These are phyloP conservation scores for Lentinula detonsa DNA, from an alignment of 768 basidiomycete genomes.

Conservation along the genomic window DNA sequence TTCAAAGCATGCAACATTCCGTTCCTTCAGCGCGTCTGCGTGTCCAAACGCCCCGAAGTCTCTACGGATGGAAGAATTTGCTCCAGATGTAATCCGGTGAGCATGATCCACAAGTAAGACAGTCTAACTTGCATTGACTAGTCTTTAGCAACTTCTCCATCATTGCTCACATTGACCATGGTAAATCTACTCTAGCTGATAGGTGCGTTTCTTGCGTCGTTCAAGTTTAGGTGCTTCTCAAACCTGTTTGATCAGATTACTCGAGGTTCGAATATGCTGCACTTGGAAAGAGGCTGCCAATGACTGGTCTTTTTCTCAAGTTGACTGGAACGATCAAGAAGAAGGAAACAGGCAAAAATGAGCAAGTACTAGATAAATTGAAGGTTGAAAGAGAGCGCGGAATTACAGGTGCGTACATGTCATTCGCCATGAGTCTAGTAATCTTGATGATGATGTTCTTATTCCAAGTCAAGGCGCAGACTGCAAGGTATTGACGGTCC, in stretches of 20 bases:
- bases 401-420: slow-evolving; percentile 67
- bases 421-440: too few relatives aligned
- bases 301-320: slow-evolving; percentile 32
- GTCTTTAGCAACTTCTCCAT: slow-evolving; percentile 77
- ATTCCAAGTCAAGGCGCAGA: slow-evolving; percentile 85
- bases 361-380: slow-evolving; percentile 87
- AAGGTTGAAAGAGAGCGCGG: slow-evolving; percentile 97
- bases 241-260: slow-evolving; percentile 37
- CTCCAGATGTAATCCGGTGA: slow-evolving; percentile 66
- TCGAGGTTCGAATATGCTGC: slow-evolving; percentile 49
- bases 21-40: slow-evolving; percentile 24
- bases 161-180: slow-evolving; percentile 96
- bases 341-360: slow-evolving; percentile 59
- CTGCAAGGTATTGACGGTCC: slow-evolving; percentile 55
- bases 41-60: slow-evolving; percentile 22
- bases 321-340: slow-evolving; percentile 82
- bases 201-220: slow-evolving; percentile 37
- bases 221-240: neutral
- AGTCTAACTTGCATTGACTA: neutral
- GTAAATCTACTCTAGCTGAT: slow-evolving; percentile 93
- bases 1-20: neutral
- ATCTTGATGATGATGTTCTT: neutral
- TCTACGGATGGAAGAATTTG: slow-evolving; percentile 56
- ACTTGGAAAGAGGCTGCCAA: neutral
- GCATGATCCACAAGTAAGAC: neutral